phyloP scores from a whole-genome alignment of 1,284 basidiomycete species.

The Athelia sp. region DNA sequence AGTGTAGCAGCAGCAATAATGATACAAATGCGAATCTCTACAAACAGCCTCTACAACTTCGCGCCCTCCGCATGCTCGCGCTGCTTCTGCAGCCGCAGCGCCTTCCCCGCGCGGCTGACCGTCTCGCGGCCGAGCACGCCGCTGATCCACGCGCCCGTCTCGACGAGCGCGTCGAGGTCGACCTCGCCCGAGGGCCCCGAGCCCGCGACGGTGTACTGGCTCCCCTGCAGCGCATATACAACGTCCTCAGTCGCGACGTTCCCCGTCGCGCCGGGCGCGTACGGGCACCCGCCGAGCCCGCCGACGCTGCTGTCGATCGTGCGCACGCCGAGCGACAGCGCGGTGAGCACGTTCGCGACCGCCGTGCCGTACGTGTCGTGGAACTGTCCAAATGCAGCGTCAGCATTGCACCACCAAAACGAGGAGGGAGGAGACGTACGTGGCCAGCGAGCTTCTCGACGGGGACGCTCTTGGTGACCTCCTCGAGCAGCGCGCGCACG shows the following conservation, averaged over 20 bases:
- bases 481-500: slow-evolving; percentile 65
- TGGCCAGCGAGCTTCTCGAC: slow-evolving; percentile 60
- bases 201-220: slow-evolving; percentile 64
- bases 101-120: slow-evolving; percentile 77
- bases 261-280: slow-evolving; percentile 93
- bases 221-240: slow-evolving; percentile 75
- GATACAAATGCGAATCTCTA: background rate
- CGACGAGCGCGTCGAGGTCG: slow-evolving; percentile 62
- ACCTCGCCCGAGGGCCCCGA: slow-evolving; percentile 40
- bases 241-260: slow-evolving; percentile 92
- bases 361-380: slow-evolving; percentile 92
- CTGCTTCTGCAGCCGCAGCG: slow-evolving; percentile 55
- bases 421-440: slow-evolving; percentile 32
- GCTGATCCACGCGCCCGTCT: slow-evolving; percentile 81
- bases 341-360: slow-evolving; percentile 65
- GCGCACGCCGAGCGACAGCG: slow-evolving; percentile 61
- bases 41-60: slow-evolving; percentile 1
- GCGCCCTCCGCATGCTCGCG: slow-evolving; percentile 28
- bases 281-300: slow-evolving; percentile 92
- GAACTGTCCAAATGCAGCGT: slow-evolving; percentile 43
- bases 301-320: slow-evolving; percentile 75
- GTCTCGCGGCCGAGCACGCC: slow-evolving; percentile 61
- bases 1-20: too few species aligned
- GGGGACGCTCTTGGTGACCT: slow-evolving; percentile 59
- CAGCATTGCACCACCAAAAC: background rate